phyloP scores from a whole-genome alignment of 2,329 filamentous ascomycete genomes.

The Ophiostoma ips region DNA sequence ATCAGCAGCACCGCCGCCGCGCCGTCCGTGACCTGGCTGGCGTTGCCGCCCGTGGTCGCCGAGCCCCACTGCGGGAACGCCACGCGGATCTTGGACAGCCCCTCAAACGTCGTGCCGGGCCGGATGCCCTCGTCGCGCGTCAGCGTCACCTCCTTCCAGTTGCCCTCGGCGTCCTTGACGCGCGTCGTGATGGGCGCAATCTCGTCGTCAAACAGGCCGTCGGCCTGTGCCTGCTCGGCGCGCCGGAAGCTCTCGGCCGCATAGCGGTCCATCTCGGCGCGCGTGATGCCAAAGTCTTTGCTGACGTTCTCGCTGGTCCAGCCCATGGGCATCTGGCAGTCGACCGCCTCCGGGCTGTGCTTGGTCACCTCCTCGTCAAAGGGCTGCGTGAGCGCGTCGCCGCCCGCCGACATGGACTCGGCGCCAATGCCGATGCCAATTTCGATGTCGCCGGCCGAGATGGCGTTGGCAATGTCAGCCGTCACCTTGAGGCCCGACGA shows the following conservation, averaged over 20 bases:
- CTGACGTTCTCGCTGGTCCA: slow-evolving; percentile 96
- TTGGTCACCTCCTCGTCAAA: slow-evolving; percentile 65
- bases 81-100: slow-evolving; percentile 68
- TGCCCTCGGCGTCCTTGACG: slow-evolving; percentile 71
- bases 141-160: slow-evolving; percentile 63
- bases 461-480: slow-evolving; percentile 86
- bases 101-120: slow-evolving; percentile 75
- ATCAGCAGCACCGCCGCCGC: slow-evolving; percentile 82
- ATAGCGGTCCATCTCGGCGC: slow-evolving; percentile 71
- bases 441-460: slow-evolving; percentile 66
- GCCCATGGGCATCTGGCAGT: slow-evolving; percentile 93
- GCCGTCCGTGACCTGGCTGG: slow-evolving; percentile 88
- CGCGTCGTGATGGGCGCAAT: slow-evolving; percentile 76
- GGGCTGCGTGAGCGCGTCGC: slow-evolving; percentile 52
- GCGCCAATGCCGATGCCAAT: slow-evolving; percentile 78
- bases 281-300: slow-evolving; percentile 71
- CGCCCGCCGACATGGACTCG: slow-evolving; percentile 70
- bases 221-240: slow-evolving; percentile 81
- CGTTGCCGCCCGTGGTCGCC: slow-evolving; percentile 81
- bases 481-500: slow-evolving; percentile 91
- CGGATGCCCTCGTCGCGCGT: slow-evolving; percentile 83
- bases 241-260: slow-evolving; percentile 78
- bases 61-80: slow-evolving; percentile 87
- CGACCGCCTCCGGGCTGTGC: slow-evolving; percentile 59
- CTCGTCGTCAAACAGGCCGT: slow-evolving; percentile 85